Percentiles rank a stretch among this genome's conserved stretches.
phyloP scores from a whole-genome alignment of 768 basidiomycete genomes.

The Rhizopogon salebrosus region DNA sequence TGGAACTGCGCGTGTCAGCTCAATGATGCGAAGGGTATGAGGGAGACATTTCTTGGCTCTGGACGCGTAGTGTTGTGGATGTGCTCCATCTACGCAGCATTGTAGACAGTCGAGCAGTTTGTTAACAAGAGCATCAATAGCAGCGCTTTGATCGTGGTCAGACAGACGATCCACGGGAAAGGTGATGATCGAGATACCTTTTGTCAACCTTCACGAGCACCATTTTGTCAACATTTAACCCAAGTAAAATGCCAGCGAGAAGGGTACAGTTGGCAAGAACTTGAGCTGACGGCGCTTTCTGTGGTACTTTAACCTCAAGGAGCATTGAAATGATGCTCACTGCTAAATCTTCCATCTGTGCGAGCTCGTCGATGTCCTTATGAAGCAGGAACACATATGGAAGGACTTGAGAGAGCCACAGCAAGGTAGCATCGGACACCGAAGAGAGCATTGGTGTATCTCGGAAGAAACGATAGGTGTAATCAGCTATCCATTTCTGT shows the following conservation, averaged over 20 bases:
- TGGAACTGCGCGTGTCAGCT: neutral
- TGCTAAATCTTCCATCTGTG: neutral
- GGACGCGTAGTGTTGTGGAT: neutral
- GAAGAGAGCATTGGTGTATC: conserved; percentile 1
- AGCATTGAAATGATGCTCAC: neutral
- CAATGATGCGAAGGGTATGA: neutral
- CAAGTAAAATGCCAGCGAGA: conserved; percentile 5
- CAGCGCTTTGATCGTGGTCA: neutral
- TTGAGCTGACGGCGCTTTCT: neutral
- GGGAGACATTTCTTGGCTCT: conserved; percentile 1
- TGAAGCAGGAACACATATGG: conserved; percentile 2
- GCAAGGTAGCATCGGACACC: neutral
- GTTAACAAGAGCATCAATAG: neutral
- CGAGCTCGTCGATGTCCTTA: neutral
- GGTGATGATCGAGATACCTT: neutral
- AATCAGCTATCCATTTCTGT: conserved; percentile 2
- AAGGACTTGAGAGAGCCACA: conserved; percentile 5
- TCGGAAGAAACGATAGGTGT: neutral
- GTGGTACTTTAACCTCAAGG: neutral
- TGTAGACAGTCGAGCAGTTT: neutral
- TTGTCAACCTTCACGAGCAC: conserved; percentile 7
- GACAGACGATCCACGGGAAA: neutral
- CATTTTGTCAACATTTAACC: conserved; percentile 3
- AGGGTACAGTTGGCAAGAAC: conserved; percentile 8
- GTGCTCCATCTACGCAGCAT: neutral